phyloP scores from a whole-genome alignment of 1,139 yeast species.

The Pichia sp. region DNA sequence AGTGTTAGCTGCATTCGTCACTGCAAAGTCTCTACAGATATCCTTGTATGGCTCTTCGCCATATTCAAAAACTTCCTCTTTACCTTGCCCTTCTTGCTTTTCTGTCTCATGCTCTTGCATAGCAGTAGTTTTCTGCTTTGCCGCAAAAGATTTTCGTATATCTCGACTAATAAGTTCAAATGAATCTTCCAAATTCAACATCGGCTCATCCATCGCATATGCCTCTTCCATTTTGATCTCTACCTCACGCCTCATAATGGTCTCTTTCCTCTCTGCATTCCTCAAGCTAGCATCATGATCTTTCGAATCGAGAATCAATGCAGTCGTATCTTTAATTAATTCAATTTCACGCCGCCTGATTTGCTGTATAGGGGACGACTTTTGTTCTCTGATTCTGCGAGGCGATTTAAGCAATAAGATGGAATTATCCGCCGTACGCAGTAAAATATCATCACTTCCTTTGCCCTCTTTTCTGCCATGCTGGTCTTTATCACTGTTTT shows the following conservation, averaged over 20 bases:
- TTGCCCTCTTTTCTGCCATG: not conserved
- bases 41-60: not conserved
- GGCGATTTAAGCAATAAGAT: conserved; percentile 27
- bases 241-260: not conserved
- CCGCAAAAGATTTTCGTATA: conserved; percentile 30
- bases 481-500: not conserved
- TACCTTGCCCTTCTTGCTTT: not conserved
- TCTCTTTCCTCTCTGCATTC: not conserved
- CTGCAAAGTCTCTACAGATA: not conserved
- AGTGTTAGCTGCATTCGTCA: not conserved
- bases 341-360: conserved; percentile 20
- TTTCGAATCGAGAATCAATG: conserved; percentile 12
- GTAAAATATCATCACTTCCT: not conserved
- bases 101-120: not conserved
- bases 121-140: conserved; percentile 17
- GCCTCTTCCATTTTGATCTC: not conserved
- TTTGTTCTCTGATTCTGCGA: conserved; percentile 17
- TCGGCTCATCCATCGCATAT: not conserved
- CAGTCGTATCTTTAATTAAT: conserved; percentile 18
- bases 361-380: conserved; percentile 22
- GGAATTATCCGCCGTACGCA: conserved; percentile 13
- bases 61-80: no score
- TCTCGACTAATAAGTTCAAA: conserved; percentile 31
- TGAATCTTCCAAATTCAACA: conserved; percentile 21
- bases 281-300: not conserved